Conservation (phyloP, 495 filamentous ascomycete species). For the Penicillium waksmanii region DNA sequence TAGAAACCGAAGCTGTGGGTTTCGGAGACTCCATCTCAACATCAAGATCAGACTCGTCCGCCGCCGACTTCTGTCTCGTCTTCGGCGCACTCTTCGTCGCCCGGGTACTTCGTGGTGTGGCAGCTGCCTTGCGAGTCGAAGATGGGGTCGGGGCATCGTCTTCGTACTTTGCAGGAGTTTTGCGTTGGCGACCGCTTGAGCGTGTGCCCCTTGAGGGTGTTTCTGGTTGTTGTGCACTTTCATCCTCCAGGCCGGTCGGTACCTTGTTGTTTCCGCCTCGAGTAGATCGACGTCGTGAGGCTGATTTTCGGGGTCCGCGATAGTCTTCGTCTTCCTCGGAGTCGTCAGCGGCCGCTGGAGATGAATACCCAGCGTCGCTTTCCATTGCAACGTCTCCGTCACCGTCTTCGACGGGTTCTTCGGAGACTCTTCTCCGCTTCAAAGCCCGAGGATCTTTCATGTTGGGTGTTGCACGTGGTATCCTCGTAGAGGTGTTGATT, state of each 20-base stretch:
- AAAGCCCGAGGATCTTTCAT: slow-evolving; percentile 47
- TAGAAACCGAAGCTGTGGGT: slow-evolving; percentile 22
- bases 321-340: slow-evolving; percentile 21
- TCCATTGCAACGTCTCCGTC: slow-evolving; percentile 45
- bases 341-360: slow-evolving; percentile 26
- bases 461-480: slow-evolving; percentile 4
- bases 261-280: slow-evolving; percentile 15
- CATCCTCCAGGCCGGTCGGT: slow-evolving; percentile 9
- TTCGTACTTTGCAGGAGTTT: slow-evolving; percentile 43
- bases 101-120: slow-evolving; percentile 29
- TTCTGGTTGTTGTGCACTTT: slow-evolving; percentile 17
- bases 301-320: slow-evolving; percentile 18
- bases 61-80: slow-evolving; percentile 13
- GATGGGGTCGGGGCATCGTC: slow-evolving; percentile 32
- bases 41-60: slow-evolving; percentile 24
- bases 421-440: slow-evolving; percentile 48
- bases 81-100: slow-evolving; percentile 31
- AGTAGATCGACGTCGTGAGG: slow-evolving; percentile 35
- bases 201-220: slow-evolving; percentile 37
- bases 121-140: slow-evolving; percentile 27
- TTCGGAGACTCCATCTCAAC: slow-evolving; percentile 26
- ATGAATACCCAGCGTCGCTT: slow-evolving; percentile 23
- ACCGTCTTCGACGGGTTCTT: slow-evolving; percentile 28
- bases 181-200: slow-evolving; percentile 47
- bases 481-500: background rate